These are phyloP conservation scores for Teratosphaeria pseudoeucalypti DNA, from an alignment of 2,329 filamentous ascomycete genomes.

Conservation along the genomic window DNA sequence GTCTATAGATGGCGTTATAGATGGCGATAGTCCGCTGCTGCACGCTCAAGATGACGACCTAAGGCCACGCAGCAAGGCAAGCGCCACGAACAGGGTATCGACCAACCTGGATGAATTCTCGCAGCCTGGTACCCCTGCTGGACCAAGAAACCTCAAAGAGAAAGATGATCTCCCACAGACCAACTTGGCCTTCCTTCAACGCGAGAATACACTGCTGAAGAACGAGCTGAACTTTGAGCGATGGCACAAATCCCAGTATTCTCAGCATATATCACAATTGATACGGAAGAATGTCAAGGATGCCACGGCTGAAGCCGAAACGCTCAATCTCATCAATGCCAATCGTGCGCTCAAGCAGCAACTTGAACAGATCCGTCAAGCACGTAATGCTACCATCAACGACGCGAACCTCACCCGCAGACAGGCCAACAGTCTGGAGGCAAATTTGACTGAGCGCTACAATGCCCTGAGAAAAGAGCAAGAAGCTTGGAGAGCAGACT, in stretches of 20 bases:
- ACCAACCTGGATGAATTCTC: slow-evolving; percentile 19
- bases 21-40: slow-evolving; percentile 53
- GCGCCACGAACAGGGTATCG: slow-evolving; percentile 6
- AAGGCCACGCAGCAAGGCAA: slow-evolving; percentile 11
- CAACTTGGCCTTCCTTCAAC: slow-evolving; percentile 50
- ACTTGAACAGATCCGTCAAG: slow-evolving; percentile 34
- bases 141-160: slow-evolving; percentile 4
- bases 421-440: slow-evolving; percentile 67
- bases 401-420: slow-evolving; percentile 38
- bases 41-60: slow-evolving; percentile 32
- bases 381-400: slow-evolving; percentile 23
- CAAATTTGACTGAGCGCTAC: slow-evolving; percentile 21
- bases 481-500: slow-evolving; percentile 37
- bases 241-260: slow-evolving; percentile 74
- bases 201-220: slow-evolving; percentile 63
- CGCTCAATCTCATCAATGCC: slow-evolving; percentile 66
- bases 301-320: slow-evolving; percentile 70
- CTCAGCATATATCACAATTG: slow-evolving; percentile 69
- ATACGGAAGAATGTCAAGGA: slow-evolving; percentile 65
- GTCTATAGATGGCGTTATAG: slow-evolving; percentile 22
- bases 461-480: slow-evolving; percentile 24
- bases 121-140: slow-evolving; percentile 4
- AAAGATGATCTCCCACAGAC: slow-evolving; percentile 11
- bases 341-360: slow-evolving; percentile 65
- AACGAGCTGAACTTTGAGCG: slow-evolving; percentile 78